Evolutionary conservation across 345 rosid species (phyloP).

Genomic region (Citrus cavaleriei): DNA sequence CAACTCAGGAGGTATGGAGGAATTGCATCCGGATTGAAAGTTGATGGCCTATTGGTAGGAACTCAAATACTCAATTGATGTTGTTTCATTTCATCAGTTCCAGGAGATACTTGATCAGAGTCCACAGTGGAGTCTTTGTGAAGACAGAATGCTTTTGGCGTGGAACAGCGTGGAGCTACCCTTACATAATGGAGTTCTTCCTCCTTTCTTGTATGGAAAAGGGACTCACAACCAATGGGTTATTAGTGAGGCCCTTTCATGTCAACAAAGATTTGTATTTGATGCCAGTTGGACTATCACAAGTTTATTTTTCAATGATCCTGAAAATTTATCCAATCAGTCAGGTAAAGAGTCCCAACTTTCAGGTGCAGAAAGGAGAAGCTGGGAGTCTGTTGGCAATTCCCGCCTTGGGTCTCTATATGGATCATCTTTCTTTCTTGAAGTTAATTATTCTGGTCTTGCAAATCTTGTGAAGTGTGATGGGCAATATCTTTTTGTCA

Average conservation of each 20-base stretch:
- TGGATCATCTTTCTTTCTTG: slow-evolving; percentile 53
- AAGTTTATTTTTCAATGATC: slow-evolving; percentile 35
- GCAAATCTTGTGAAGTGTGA: slow-evolving; percentile 62
- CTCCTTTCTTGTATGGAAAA: slow-evolving; percentile 77
- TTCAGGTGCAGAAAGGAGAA: slow-evolving; percentile 31
- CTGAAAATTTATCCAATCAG: slow-evolving; percentile 13
- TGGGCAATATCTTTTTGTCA: slow-evolving; percentile 40
- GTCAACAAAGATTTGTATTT: slow-evolving; percentile 64
- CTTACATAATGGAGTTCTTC: slow-evolving; percentile 68
- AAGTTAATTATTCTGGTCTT: slow-evolving; percentile 33
- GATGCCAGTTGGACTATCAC: slow-evolving; percentile 76
- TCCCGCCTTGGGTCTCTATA: slow-evolving; percentile 62
- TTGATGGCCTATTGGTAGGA: slow-evolving; percentile 9
- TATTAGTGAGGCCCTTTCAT: slow-evolving; percentile 59
- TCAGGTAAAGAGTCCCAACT: slow-evolving; percentile 15
- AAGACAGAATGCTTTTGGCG: slow-evolving; percentile 58
- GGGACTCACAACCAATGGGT: slow-evolving; percentile 68
- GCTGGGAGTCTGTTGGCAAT: slow-evolving; percentile 78
- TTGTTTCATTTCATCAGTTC: slow-evolving; percentile 45
- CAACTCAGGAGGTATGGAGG: slow-evolving; percentile 59
- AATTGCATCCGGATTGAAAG: slow-evolving; percentile 21
- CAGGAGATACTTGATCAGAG: slow-evolving; percentile 54
- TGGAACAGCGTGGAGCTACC: slow-evolving; percentile 66
- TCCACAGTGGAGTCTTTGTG: slow-evolving; percentile 33
- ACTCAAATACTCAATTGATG: slow-evolving; percentile 28